Percentiles rank a stretch among this genome's conserved stretches.
These are phyloP conservation scores for Monilinia laxa DNA, from an alignment of 2,329 filamentous ascomycete species.

Conservation along the genomic window DNA sequence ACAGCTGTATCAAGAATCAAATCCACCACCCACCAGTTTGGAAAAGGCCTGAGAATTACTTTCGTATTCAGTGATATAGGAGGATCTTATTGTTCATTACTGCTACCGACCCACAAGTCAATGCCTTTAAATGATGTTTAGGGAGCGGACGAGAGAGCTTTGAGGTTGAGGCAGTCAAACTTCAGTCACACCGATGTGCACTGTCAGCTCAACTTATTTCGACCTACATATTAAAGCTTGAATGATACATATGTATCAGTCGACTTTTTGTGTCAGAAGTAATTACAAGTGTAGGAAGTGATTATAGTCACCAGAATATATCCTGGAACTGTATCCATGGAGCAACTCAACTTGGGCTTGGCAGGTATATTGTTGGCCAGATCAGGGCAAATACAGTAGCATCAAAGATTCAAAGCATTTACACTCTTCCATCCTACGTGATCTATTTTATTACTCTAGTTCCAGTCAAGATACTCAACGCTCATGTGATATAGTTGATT, in stretches of 20 bases:
- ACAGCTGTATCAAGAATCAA: slow-evolving; percentile 42
- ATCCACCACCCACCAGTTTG: slow-evolving; percentile 32
- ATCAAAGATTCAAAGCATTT: neutral
- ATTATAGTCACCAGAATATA: neutral
- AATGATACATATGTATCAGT: neutral
- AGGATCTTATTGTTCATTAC: neutral
- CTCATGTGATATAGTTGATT: neutral
- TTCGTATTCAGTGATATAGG: slow-evolving; percentile 15
- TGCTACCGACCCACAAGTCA: neutral
- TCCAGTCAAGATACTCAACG: neutral
- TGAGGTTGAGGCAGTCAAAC: neutral
- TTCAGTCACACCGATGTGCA: neutral
- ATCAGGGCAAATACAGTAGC: neutral
- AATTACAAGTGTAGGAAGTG: too few relatives aligned
- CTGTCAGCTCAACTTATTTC: neutral
- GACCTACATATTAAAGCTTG: neutral
- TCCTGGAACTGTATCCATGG: neutral
- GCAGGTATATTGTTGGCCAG: neutral
- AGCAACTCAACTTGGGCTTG: neutral
- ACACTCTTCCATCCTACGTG: neutral
- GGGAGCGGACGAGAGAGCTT: neutral
- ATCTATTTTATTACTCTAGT: neutral
- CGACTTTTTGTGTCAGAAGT: neutral
- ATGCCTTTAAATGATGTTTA: too few relatives aligned
- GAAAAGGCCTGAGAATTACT: slow-evolving; percentile 9